Conservation (phyloP, 2,329 filamentous ascomycete genomes). For the Sporothrix phasma region DNA sequence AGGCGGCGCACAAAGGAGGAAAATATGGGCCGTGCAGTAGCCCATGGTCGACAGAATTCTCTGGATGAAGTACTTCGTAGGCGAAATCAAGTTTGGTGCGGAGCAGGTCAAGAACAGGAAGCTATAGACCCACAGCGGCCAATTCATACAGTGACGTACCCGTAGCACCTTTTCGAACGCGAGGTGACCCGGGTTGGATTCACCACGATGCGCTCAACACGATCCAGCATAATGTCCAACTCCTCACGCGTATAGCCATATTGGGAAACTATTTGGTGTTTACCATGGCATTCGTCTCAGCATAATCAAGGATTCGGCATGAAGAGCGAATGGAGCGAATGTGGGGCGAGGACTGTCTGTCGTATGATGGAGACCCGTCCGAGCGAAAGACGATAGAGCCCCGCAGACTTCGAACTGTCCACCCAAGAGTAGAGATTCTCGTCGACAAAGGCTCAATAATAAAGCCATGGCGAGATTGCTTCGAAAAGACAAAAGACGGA, state of each 20-base stretch:
- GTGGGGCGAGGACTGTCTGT: no score
- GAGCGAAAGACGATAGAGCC: no score
- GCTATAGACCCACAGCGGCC: constrained; percentile 53
- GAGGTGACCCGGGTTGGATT: constrained; percentile 45
- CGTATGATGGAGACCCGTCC: no score
- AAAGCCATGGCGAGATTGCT: no score
- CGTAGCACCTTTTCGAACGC: constrained; percentile 36
- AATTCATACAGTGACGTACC: constrained; percentile 36
- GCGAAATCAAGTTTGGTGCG: constrained; percentile 61
- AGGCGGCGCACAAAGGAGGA: constrained; percentile 29
- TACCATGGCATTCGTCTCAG: no score
- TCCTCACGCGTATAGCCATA: neutral
- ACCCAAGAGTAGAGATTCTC: no score
- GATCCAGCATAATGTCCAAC: neutral
- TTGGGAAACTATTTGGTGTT: no score
- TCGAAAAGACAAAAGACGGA: no score
- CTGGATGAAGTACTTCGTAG: constrained; percentile 69
- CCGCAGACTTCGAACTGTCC: no score
- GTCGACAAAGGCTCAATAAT: no score
- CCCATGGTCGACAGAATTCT: constrained; percentile 49
- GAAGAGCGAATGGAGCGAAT: no score
- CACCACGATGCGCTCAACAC: constrained; percentile 32
- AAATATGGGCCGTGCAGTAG: constrained; percentile 22
- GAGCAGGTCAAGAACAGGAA: constrained; percentile 55
- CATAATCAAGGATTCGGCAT: no score